Base-by-base conservation (phyloP, 108 stramenopile species). In the Pseudonitzschia multistriata region DNA sequence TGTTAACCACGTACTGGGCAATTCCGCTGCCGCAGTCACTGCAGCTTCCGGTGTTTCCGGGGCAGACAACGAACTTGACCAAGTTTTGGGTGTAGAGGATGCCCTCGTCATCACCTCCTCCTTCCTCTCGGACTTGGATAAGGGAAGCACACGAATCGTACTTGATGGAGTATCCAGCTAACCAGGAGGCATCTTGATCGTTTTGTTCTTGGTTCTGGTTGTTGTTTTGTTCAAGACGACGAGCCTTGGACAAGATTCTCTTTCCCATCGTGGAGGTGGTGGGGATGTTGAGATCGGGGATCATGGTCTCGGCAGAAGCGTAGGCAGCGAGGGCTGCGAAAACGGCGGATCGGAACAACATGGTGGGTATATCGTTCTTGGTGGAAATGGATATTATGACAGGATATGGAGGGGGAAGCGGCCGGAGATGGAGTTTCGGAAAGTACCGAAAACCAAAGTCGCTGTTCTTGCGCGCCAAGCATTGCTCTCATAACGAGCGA, bases 61-160 rank as follows among this genome's bases (percentile, higher is more conserved):
- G 79, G 60, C 93, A 94, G 11, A 94, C 76, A 36, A 76, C 76
- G 79, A 91, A 94, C 66, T 84, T 81, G 40, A 88, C 88, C 36
- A 94, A 68, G 63, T 81, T 75, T 52, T 89, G 83, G 21, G 79
- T 81, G 78, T 90, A 85, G 52, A 90, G 64, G 47, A 70, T 42
- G 34, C 63, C 47, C 28, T 75, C 74, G 19, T 81, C 76, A 54
- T 78, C 52, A 48, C 81, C 79, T 45, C 75, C 73, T 31, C 62
- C 70, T 27, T 76, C 75, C 21, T 31, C 66, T 49, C 40, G 31
- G 56, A 79, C 52, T 52, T 81, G 79, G 60, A 78, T 29, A 28
- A 79, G 25, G 28, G 66, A 53, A 56, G 74, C 53, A 73, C 89
- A 90, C 24, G 73, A 78, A 22, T 78, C 47, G 74, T 91, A 93